Evolutionary conservation across 768 basidiomycete genomes (phyloP), one percentile per base, ranked within the genome.

Genomic region (Psilocybe azurescens): DNA sequence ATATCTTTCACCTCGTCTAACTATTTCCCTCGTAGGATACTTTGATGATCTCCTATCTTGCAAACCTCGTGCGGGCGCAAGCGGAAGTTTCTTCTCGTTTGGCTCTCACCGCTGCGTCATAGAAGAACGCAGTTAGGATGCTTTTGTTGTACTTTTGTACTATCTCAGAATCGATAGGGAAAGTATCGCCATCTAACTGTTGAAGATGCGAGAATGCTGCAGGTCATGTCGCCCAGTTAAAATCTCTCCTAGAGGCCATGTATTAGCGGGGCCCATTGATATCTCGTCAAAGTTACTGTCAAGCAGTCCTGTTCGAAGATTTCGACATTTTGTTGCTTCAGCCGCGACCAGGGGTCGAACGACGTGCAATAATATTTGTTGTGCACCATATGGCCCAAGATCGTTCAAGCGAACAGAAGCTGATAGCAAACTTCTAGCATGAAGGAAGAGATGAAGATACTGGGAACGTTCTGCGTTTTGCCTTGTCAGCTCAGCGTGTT

Each of bases 221-320:
- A 95, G 77, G 77, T 98, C 97, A 74, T 99, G 97, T 61, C 97
- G 82, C 44, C 87, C 85, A 38, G 91, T 88, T 30, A 99, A 81
- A 44, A 99, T 90, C 77, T 99, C 97, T 16, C 95, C 96, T 18
- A 99, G 74, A 0, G 97, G 97, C 97, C 97, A 99, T 14, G 94
- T 98, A 68, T 89, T 95, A 39, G 90, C 89, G 3, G 96, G 95
- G 0, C 88, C 90, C 36, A 78, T 67, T 10, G 78, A 69, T 11
- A 68, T 70, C 33, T 80, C 77, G 62, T 85, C 79, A 62, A 82
- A 83, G 6, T 55, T 61, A 16, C 58, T 62, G 53, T 71, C 71
- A 16, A 78, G 60, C 53, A 81, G 46, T 0, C 85, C 82, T 4
- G 87, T 86, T n/a, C 81, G 80, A 46, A 89, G 68, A 52, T 79